phyloP scores from a whole-genome alignment of 2,329 filamentous ascomycete species.

The Penicillium vulpinum region DNA sequence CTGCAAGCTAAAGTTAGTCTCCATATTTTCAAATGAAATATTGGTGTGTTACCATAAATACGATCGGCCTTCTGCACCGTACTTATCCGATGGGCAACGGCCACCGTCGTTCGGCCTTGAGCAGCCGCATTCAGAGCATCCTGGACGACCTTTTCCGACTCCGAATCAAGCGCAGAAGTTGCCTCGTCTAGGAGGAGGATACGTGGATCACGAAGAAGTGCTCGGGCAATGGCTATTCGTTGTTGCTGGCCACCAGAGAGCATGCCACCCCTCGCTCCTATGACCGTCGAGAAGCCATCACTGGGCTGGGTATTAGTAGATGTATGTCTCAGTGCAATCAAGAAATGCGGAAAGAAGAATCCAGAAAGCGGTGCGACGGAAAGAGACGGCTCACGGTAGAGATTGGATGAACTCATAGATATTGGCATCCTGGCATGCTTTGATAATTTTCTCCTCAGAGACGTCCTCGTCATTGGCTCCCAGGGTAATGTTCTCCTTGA shows the following conservation, averaged over 20 bases:
- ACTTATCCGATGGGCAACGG: constrained; percentile 83
- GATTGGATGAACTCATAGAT: constrained; percentile 46
- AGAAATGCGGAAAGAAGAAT: neutral
- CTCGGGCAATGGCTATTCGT: constrained; percentile 87
- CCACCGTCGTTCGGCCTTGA: constrained; percentile 30
- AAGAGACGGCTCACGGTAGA: neutral
- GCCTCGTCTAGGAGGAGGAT: constrained; percentile 85
- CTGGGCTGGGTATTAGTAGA: constrained; percentile 77
- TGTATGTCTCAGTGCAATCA: constrained; percentile 58
- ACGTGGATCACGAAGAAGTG: constrained; percentile 81
- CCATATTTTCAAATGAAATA: too few relatives aligned
- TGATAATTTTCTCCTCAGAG: constrained; percentile 50
- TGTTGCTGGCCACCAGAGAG: constrained; percentile 92
- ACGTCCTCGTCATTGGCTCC: constrained; percentile 51
- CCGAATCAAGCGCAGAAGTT: constrained; percentile 37
- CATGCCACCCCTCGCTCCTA: constrained; percentile 82
- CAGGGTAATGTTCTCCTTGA: neutral
- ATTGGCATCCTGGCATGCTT: neutral
- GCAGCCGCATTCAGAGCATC: neutral
- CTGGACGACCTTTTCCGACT: neutral
- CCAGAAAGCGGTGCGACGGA: too few relatives aligned
- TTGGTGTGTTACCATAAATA: neutral
- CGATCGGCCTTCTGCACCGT: neutral
- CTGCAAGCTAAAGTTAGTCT: constrained; percentile 56
- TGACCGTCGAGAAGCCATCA: constrained; percentile 80